Evolutionary conservation across 2,329 filamentous ascomycete genomes (phyloP), one percentile per base, ranked within the genome.

Genomic region (Sporothrix curviconia): DNA sequence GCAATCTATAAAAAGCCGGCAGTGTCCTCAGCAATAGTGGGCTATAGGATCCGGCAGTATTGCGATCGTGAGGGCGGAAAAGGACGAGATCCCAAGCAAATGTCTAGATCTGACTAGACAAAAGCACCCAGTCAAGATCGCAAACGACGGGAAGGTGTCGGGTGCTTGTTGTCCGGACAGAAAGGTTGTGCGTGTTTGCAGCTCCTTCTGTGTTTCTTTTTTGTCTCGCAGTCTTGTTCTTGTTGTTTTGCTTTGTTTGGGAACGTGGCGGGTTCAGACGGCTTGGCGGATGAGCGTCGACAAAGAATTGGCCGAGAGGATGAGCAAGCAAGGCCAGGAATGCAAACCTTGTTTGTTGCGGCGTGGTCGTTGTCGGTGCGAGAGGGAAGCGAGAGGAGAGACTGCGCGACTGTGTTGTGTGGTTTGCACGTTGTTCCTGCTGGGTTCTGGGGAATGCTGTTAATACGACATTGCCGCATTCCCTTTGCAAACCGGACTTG

Each of bases 381-480:
- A 36, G 30, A 42, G 40, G 19, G 40, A 46, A 39, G 53, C 24
- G n/a, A 14, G 25, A 42, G 25, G 50, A 19, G 11, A 25, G 28
- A 32, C 22, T 50, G 8, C 36, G 19, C 14, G n/a, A 7, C 9
- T 5, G n/a, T 22, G n/a, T n/a, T n/a, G 32, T 30, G 32, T 51
- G 19, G 40, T 19, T 40, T 6, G 25, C 24, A 55, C 28, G 42
- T 37, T 40, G 32, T 15, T 53, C 17, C 50, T 54, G 36, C 22
- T n/a, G 30, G 43, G 11, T 49, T 36, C 28, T 24, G 17, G 19
- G 24, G 28, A 50, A 55, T 43, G 51, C 30, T 55, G 56, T 58
- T 24, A 55, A 55, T 59, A 59, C 51, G 44, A 55, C 57, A 55
- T 55, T 49, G 43, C 44, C 44, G 43, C 46, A 51, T 51, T 55